A percentile compares a stretch with the other conserved stretches of the same genome.
Conservation (phyloP, 2,329 filamentous ascomycete genomes). For the Fusarium succisae region DNA sequence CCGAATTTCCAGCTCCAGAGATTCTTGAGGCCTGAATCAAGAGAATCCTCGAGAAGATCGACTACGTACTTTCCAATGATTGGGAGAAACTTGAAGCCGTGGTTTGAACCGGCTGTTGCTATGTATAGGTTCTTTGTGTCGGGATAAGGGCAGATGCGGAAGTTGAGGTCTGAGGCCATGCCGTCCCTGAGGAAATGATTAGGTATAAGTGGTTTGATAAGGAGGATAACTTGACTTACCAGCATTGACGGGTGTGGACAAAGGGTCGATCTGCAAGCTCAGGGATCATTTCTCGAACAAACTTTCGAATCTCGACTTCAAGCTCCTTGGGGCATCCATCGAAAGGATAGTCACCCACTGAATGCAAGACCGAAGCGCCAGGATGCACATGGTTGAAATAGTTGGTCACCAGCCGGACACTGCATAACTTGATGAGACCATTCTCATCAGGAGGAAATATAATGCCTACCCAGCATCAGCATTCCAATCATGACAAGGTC, state of each 20-base stretch:
- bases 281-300: constrained; percentile 51
- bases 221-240: constrained; percentile 52
- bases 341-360: constrained; percentile 34
- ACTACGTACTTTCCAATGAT: constrained; percentile 61
- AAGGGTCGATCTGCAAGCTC: constrained; percentile 57
- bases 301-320: constrained; percentile 60
- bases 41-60: constrained; percentile 39
- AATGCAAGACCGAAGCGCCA: constrained; percentile 31
- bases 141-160: constrained; percentile 36
- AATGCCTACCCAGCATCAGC: constrained; percentile 49
- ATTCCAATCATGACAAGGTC: not conserved
- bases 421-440: constrained; percentile 61
- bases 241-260: constrained; percentile 49
- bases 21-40: constrained; percentile 51
- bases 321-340: constrained; percentile 58
- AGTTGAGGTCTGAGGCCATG: constrained; percentile 44
- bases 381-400: constrained; percentile 49
- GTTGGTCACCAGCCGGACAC: constrained; percentile 62
- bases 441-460: constrained; percentile 64
- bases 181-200: constrained; percentile 39
- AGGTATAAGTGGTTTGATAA: not conserved
- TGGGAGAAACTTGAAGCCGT: constrained; percentile 63
- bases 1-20: constrained; percentile 50
- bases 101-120: constrained; percentile 62
- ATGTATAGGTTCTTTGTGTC: constrained; percentile 52